These are phyloP conservation scores for Stromatinia cepivora DNA, from an alignment of 2,329 filamentous ascomycete species.

Conservation along the genomic window DNA sequence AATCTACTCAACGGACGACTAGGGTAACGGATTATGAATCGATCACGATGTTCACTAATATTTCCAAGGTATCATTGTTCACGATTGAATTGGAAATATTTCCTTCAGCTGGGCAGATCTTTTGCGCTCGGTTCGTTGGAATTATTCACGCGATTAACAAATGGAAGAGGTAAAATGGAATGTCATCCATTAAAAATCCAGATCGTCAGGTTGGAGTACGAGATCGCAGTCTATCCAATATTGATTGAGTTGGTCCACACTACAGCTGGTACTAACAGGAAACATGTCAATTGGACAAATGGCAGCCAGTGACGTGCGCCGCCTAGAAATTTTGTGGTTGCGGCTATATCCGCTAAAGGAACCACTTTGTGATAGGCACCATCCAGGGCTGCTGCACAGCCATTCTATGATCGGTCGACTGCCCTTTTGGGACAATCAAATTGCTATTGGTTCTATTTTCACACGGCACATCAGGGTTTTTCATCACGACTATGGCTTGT, in stretches of 20 bases:
- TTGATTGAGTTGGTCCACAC: slow-evolving; percentile 14
- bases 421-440: slow-evolving; percentile 15
- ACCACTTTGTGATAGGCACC: slow-evolving; percentile 20
- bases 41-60: slow-evolving; percentile 1
- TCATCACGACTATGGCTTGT: slow-evolving; percentile 6
- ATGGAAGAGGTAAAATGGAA: background rate
- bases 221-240: slow-evolving; percentile 19
- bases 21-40: slow-evolving; percentile 11
- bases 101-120: slow-evolving; percentile 5
- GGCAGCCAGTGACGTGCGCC: slow-evolving; percentile 13
- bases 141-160: background rate
- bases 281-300: slow-evolving; percentile 18
- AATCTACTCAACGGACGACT: background rate
- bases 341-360: slow-evolving; percentile 21
- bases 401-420: slow-evolving; percentile 16
- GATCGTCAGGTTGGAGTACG: slow-evolving; percentile 15
- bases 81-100: slow-evolving; percentile 2
- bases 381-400: slow-evolving; percentile 19
- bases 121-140: slow-evolving; percentile 17
- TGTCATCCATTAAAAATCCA: slow-evolving; percentile 17
- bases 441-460: slow-evolving; percentile 15
- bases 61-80: slow-evolving; percentile 4
- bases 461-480: slow-evolving; percentile 18
- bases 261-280: slow-evolving; percentile 18
- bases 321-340: slow-evolving; percentile 19